Evolutionary conservation across 352 stramenopile species (phyloP).

Genomic region (Phytophthora tubulina): DNA sequence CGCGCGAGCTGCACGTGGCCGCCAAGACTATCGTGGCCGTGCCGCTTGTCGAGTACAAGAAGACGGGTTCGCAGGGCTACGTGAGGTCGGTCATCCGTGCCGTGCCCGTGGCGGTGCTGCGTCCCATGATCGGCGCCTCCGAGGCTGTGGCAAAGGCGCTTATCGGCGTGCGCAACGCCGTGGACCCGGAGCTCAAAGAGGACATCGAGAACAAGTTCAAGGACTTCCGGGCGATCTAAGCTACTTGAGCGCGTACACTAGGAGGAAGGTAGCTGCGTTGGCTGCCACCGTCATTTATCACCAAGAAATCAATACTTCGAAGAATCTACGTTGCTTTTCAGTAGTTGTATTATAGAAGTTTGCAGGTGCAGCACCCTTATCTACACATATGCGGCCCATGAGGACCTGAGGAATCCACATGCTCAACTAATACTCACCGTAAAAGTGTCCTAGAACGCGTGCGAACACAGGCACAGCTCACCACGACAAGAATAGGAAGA

Average conservation of each 20-base stretch:
- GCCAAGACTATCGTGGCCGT: conserved; percentile 91
- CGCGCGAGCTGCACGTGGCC: conserved; percentile 83
- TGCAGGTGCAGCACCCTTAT: too few relatives aligned
- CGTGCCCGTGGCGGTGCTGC: conserved; percentile 84
- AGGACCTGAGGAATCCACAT: conserved; percentile 11
- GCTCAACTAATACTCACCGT: conserved; percentile 6
- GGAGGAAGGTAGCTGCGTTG: background rate
- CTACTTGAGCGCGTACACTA: background rate
- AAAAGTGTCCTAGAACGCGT: background rate
- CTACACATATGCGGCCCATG: background rate
- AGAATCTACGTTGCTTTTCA: background rate
- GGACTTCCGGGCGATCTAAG: conserved; percentile 72
- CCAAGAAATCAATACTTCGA: too few relatives aligned
- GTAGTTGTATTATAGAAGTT: background rate
- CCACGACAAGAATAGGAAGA: background rate
- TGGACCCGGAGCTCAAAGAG: conserved; percentile 91
- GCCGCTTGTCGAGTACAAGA: conserved; percentile 92
- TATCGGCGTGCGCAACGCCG: conserved; percentile 87
- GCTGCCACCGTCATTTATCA: conserved; percentile 1
- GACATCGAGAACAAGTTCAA: conserved; percentile 94
- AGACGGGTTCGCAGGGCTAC: conserved; percentile 90
- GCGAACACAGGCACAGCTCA: background rate
- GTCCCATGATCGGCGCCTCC: conserved; percentile 89
- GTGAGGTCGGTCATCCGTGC: conserved; percentile 90
- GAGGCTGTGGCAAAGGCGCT: conserved; percentile 88